Percentiles rank a stretch among this genome's conserved stretches.
phyloP scores from a whole-genome alignment of 2,329 filamentous ascomycete genomes.

The Claviceps spartinae region DNA sequence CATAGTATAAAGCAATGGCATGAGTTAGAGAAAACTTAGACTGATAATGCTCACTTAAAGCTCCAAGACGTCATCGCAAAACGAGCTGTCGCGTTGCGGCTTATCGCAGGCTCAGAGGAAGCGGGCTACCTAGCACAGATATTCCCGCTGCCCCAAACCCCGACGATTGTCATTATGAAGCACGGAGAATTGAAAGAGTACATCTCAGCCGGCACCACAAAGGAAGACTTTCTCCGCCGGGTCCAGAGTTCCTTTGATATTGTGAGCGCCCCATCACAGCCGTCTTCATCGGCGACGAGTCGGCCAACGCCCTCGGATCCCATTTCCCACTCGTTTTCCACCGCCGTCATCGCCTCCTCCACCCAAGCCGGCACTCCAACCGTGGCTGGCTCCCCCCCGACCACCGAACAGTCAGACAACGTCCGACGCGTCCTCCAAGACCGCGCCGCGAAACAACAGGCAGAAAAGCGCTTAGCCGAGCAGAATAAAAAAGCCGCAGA shows the following conservation, averaged over 20 bases:
- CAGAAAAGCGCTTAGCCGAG: slow-evolving; percentile 29
- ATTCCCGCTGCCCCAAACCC: slow-evolving; percentile 66
- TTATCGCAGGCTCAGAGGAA: slow-evolving; percentile 63
- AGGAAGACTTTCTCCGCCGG: slow-evolving; percentile 49
- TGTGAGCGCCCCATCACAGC: slow-evolving; percentile 7
- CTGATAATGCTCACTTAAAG: slow-evolving; percentile 20
- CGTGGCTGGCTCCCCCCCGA: slow-evolving; percentile 10
- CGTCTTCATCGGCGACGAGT: slow-evolving; percentile 3
- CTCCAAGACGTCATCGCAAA: slow-evolving; percentile 41
- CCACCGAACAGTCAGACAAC: slow-evolving; percentile 18
- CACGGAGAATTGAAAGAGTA: slow-evolving; percentile 70
- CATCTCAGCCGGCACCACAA: slow-evolving; percentile 48
- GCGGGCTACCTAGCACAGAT: slow-evolving; percentile 71
- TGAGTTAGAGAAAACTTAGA: no score
- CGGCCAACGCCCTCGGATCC: slow-evolving; percentile 4
- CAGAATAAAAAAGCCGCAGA: slow-evolving; percentile 30
- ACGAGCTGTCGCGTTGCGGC: slow-evolving; percentile 55
- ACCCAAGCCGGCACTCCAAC: slow-evolving; percentile 8
- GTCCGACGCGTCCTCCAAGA: slow-evolving; percentile 33
- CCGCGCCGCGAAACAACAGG: slow-evolving; percentile 30
- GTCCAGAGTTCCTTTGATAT: slow-evolving; percentile 21
- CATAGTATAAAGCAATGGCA: no score
- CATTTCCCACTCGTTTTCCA: slow-evolving; percentile 4
- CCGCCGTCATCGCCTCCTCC: background rate
- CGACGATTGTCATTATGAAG: slow-evolving; percentile 66